Evolutionary conservation across 140 eudicot genomes (phyloP).

Genomic region (Flaveria floridana): DNA sequence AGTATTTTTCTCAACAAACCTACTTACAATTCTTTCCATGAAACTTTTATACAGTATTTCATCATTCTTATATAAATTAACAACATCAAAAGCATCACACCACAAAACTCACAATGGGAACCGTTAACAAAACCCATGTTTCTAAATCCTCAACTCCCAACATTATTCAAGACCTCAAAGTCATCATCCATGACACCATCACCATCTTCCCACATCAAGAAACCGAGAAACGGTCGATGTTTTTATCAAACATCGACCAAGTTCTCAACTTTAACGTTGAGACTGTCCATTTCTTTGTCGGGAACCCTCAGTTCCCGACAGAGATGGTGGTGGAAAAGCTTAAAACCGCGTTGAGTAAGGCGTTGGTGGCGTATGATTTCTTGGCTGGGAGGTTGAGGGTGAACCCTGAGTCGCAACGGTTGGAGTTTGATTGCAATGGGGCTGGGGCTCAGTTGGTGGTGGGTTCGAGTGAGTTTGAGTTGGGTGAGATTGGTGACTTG

Average conservation of each 20-base stretch:
- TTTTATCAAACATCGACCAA: slow-evolving; percentile 78
- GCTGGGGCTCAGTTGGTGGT: slow-evolving; percentile 64
- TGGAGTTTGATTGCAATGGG: slow-evolving; percentile 67
- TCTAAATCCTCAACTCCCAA: slow-evolving; percentile 30
- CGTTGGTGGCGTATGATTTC: slow-evolving; percentile 57
- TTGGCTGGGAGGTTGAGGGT: slow-evolving; percentile 70
- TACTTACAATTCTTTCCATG: no score
- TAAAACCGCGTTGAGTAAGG: slow-evolving; percentile 40
- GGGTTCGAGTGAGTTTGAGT: slow-evolving; percentile 51
- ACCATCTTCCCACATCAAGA: slow-evolving; percentile 54
- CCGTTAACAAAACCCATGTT: slow-evolving; percentile 34
- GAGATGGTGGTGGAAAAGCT: slow-evolving; percentile 49
- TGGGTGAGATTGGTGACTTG: slow-evolving; percentile 74
- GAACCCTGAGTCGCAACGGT: slow-evolving; percentile 45
- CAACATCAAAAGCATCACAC: slow-evolving; percentile 5
- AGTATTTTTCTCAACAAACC: background rate
- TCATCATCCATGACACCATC: slow-evolving; percentile 47
- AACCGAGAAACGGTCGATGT: slow-evolving; percentile 45
- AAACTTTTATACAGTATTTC: no score
- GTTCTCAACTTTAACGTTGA: slow-evolving; percentile 72
- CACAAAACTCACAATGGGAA: slow-evolving; percentile 53
- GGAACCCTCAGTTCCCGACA: slow-evolving; percentile 53
- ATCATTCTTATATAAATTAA: background rate
- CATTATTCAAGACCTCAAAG: slow-evolving; percentile 58
- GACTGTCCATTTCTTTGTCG: slow-evolving; percentile 66